A percentile compares a stretch with the other conserved stretches of the same genome.
Evolutionary conservation across 1,284 basidiomycete genomes (phyloP).

Genomic region (Marasmius tenuissimus): DNA sequence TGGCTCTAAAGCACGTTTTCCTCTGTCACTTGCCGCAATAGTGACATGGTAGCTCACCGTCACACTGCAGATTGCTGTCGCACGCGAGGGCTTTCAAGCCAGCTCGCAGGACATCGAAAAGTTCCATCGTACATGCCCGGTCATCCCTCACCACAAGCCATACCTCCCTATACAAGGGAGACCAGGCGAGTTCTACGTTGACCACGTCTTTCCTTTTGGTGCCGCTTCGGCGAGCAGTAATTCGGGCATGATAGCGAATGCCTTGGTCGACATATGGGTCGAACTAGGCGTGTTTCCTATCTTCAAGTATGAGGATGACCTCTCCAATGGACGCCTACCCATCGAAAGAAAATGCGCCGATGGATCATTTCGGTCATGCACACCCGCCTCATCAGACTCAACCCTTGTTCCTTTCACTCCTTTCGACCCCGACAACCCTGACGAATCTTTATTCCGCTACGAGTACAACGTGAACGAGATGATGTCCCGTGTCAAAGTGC

Average conservation of each 20-base stretch:
- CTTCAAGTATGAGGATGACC: not conserved
- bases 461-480: too few relatives aligned
- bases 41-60: too few relatives aligned
- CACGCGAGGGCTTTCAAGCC: constrained; percentile 25
- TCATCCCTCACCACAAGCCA: constrained; percentile 21
- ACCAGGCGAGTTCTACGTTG: constrained; percentile 22
- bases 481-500: too few relatives aligned
- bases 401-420: too few relatives aligned
- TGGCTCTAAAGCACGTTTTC: too few relatives aligned
- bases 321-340: not conserved
- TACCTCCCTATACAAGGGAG: constrained; percentile 21
- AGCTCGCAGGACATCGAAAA: constrained; percentile 26
- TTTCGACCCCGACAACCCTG: too few relatives aligned
- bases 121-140: constrained; percentile 23
- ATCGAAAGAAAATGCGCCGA: not conserved
- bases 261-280: constrained; percentile 28
- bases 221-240: constrained; percentile 24
- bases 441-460: too few relatives aligned
- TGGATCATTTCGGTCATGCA: too few relatives aligned
- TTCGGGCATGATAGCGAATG: constrained; percentile 31
- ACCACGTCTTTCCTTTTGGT: constrained; percentile 29
- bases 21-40: too few relatives aligned
- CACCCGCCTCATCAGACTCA: too few relatives aligned
- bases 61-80: too few relatives aligned
- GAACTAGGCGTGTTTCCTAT: too few relatives aligned